A percentile compares a stretch with the other conserved stretches of the same genome.
phyloP scores from a whole-genome alignment of 2,329 filamentous ascomycete species.

The Apiospora hydei region DNA sequence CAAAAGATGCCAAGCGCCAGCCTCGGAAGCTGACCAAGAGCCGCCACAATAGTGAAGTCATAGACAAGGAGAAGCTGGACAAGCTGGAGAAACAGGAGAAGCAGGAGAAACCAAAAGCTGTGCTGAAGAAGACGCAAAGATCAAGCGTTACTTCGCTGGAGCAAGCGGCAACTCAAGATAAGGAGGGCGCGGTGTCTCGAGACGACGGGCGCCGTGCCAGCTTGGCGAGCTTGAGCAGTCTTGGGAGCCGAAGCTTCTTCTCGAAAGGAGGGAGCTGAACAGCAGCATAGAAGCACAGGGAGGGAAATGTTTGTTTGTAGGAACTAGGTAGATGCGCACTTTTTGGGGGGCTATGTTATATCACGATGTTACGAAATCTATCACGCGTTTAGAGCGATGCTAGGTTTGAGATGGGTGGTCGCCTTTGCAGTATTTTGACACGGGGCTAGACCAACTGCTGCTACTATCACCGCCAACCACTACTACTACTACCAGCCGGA shows the following conservation, averaged over 20 bases:
- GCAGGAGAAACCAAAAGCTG: slow-evolving; percentile 42
- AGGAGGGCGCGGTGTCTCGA: neutral
- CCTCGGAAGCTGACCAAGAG: slow-evolving; percentile 52
- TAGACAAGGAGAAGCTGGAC: slow-evolving; percentile 36
- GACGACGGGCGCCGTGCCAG: slow-evolving; percentile 23
- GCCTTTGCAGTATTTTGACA: slow-evolving; percentile 3
- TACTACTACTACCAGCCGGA: neutral
- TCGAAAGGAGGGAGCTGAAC: slow-evolving; percentile 2
- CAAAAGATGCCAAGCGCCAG: slow-evolving; percentile 36
- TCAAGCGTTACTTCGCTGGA: slow-evolving; percentile 37
- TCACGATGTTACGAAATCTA: slow-evolving; percentile 22
- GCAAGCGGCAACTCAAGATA: slow-evolving; percentile 23
- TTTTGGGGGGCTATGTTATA: slow-evolving; percentile 8
- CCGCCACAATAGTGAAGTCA: slow-evolving; percentile 46
- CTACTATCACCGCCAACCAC: neutral
- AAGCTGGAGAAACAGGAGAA: slow-evolving; percentile 34
- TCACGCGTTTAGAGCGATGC: slow-evolving; percentile 19
- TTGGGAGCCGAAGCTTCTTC: slow-evolving; percentile 10
- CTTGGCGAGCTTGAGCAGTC: slow-evolving; percentile 23
- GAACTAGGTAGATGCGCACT: slow-evolving; percentile 12
- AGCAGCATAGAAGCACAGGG: neutral
- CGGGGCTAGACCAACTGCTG: neutral
- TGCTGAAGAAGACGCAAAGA: slow-evolving; percentile 49
- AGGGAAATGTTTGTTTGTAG: neutral
- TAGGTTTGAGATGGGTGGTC: slow-evolving; percentile 11